Base-by-base conservation (phyloP, 2,329 filamentous ascomycete genomes). In the Orbilia ellipsospora region DNA sequence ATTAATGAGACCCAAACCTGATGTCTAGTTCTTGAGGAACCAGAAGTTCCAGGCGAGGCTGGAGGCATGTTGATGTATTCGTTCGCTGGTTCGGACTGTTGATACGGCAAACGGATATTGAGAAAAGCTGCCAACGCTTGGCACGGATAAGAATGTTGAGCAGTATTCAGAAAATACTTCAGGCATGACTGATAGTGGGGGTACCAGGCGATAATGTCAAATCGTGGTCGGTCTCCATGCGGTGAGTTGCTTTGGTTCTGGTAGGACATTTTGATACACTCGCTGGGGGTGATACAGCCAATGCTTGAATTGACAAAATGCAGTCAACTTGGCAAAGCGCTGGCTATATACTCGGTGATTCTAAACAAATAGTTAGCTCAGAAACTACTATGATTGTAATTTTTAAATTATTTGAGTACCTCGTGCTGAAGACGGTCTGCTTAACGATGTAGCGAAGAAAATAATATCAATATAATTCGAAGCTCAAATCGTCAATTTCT, bases 191-290 rank as follows among this genome's bases (percentile, higher is more conserved):
- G 90, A 82, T 96, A 96, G 73, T 91, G 90, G 8, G 92, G 92
- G 82, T 96, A 92, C 95, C 95, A 98, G 75, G 93, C 91, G 81
- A 97, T 90, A 78, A 97, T 91, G 82, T 94, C 91, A 83, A 94
- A 90, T 56, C 78, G 69, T 13, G 78, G 63, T 18, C 72, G 65
- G 7, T 75, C 72, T 42, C 36, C 28, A 20, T 65, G 72, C 40
- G 50, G 42, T 42, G 72, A 68, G 26, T 44, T 45, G 26, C 55
- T 51, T 57, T 50, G 57, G 48, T 56, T 61, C 50, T 68, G 65
- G 45, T 69, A 75, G 15, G 72, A 75, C 72, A 75, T 75, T 44
- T 51, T 55, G 44, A n/a, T 18, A 48, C 6, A 18, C 1, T 48
- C 6, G 16, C 16, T 6, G 1, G 16, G 13, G 5, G 2, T 10